phyloP scores from a whole-genome alignment of 208 protist species.

The Trypanosoma cruzi region DNA sequence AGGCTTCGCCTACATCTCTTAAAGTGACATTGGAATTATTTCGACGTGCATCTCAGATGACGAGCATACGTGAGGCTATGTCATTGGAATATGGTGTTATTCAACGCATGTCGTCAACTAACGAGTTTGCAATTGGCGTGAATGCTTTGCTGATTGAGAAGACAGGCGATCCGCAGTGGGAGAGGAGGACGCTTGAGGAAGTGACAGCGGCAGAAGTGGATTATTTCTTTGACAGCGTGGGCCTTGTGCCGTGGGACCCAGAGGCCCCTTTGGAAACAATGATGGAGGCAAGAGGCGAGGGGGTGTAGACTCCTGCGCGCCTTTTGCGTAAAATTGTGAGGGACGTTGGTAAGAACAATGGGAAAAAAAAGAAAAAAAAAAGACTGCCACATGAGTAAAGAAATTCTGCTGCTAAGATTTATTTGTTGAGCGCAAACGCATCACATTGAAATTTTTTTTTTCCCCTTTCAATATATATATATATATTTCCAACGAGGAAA shows the following conservation, averaged over 20 bases:
- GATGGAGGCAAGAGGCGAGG: not conserved
- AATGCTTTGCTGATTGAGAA: constrained; percentile 86
- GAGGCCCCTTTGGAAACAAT: not conserved
- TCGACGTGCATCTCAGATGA: constrained; percentile 55
- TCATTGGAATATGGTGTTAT: constrained; percentile 35
- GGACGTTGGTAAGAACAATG: too few species aligned
- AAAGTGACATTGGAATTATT: constrained; percentile 53
- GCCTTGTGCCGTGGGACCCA: constrained; percentile 20
- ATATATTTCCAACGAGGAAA: too few species aligned
- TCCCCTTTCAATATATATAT: too few species aligned
- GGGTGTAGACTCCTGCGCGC: not conserved
- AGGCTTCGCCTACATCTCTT: constrained; percentile 63
- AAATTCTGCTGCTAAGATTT: too few species aligned
- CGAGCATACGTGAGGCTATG: constrained; percentile 48
- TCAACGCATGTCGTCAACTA: constrained; percentile 22
- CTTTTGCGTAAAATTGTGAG: not conserved
- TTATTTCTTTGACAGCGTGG: constrained; percentile 15
- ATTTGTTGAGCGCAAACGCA: too few species aligned
- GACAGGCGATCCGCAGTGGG: constrained; percentile 76
- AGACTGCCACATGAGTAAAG: too few species aligned
- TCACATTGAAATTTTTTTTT: too few species aligned
- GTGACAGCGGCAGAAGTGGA: constrained; percentile 36
- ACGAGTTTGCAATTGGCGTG: constrained; percentile 84
- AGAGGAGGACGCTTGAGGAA: constrained; percentile 46
- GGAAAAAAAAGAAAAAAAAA: too few species aligned